Conservation (phyloP, 305 asterid genomes). For the Solanum chacoense region DNA sequence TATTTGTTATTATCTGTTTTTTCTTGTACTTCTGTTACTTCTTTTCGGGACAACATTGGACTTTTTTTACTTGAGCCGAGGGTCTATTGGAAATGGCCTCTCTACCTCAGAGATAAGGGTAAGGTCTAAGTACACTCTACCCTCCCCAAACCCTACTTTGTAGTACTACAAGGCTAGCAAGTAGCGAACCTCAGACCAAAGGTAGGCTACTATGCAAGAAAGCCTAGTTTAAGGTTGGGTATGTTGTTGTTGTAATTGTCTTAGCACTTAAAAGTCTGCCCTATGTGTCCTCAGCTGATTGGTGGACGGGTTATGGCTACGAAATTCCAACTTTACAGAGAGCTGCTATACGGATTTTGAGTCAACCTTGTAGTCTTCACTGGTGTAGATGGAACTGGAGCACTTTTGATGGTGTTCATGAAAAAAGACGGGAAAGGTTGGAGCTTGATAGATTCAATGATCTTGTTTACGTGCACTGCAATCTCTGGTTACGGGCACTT, state of each 20-base stretch:
- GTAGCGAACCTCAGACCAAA: not conserved
- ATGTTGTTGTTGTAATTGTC: not conserved
- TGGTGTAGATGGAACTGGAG: constrained; percentile 49
- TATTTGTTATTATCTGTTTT: not conserved
- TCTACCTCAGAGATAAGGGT: not conserved
- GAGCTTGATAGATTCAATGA: constrained; percentile 26
- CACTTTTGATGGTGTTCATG: constrained; percentile 20
- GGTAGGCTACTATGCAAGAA: not conserved
- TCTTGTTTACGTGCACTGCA: constrained; percentile 34
- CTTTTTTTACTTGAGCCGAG: not conserved
- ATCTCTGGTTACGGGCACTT: constrained; percentile 36
- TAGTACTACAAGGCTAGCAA: not conserved
- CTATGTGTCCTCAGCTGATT: constrained; percentile 26
- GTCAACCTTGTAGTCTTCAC: constrained; percentile 40
- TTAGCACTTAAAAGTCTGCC: not conserved
- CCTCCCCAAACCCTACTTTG: not conserved
- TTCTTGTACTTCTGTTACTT: not conserved
- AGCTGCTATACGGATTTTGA: constrained; percentile 30
- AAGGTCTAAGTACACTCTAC: not conserved
- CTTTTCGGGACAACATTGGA: not conserved
- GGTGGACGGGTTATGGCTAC: constrained; percentile 46
- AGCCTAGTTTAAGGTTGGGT: not conserved
- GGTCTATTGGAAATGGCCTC: not conserved
- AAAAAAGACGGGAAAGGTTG: constrained; percentile 10
- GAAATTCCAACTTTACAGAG: constrained; percentile 42